phyloP scores from a whole-genome alignment of 1,284 basidiomycete species.

The Microbotryomycetes sp. region DNA sequence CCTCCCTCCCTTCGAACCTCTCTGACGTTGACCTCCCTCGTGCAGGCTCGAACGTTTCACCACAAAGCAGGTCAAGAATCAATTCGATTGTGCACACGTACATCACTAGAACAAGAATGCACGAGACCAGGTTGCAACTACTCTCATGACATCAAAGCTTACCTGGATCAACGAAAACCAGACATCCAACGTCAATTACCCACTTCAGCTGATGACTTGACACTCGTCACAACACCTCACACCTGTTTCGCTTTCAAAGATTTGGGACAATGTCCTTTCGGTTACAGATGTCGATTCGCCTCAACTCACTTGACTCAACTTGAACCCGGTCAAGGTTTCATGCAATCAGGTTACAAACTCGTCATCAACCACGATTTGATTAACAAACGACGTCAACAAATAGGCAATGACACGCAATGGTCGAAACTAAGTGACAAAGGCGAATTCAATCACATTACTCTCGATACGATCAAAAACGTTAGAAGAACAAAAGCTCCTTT shows the following conservation, averaged over 20 bases:
- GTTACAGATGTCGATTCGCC: constrained; percentile 85
- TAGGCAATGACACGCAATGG: constrained; percentile 41
- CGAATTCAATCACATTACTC: constrained; percentile 68
- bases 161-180: constrained; percentile 65
- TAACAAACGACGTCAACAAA: neutral
- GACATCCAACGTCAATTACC: constrained; percentile 57
- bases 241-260: constrained; percentile 47
- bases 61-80: constrained; percentile 50
- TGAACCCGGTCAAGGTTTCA: constrained; percentile 29
- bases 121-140: constrained; percentile 66
- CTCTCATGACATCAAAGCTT: constrained; percentile 69
- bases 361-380: constrained; percentile 51
- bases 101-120: constrained; percentile 59
- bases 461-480: constrained; percentile 54
- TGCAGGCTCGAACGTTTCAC: constrained; percentile 26
- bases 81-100: constrained; percentile 64
- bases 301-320: constrained; percentile 55
- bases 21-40: too few relatives aligned
- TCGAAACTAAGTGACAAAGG: constrained; percentile 45
- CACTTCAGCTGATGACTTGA: constrained; percentile 51
- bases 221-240: constrained; percentile 50
- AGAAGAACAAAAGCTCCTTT: constrained; percentile 44
- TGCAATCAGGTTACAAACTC: constrained; percentile 41
- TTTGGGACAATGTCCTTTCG: constrained; percentile 61
- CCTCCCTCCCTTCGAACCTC: too few relatives aligned